phyloP scores from a whole-genome alignment of 805 yeast species.

The Ogataea saltuana region DNA sequence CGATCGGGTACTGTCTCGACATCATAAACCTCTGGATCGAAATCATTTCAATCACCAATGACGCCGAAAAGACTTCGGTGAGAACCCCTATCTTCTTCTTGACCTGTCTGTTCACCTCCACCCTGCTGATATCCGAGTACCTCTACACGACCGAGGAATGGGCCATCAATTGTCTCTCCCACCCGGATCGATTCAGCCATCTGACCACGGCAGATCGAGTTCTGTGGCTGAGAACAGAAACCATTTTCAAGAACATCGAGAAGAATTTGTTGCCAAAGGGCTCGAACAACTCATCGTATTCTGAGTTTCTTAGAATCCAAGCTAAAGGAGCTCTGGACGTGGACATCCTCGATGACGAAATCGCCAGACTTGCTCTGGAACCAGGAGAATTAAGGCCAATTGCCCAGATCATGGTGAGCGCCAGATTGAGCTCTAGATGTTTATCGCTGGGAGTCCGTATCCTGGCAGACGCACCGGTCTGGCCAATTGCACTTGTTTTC shows the following conservation, averaged over 20 bases:
- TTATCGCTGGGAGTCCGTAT: constrained; percentile 73
- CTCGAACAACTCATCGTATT: constrained; percentile 51
- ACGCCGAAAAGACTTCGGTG: constrained; percentile 65
- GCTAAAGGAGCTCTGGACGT: constrained; percentile 62
- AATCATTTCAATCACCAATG: constrained; percentile 62
- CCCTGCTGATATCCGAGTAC: constrained; percentile 63
- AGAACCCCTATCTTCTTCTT: constrained; percentile 77
- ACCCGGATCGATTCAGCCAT: constrained; percentile 22
- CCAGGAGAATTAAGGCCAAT: constrained; percentile 48
- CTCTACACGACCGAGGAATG: constrained; percentile 56
- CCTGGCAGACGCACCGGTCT: constrained; percentile 80
- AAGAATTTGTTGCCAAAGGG: constrained; percentile 53
- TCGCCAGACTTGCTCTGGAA: constrained; percentile 48
- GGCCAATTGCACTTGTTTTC: constrained; percentile 79
- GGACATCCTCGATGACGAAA: constrained; percentile 47
- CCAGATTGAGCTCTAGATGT: constrained; percentile 55
- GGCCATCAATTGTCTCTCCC: constrained; percentile 40
- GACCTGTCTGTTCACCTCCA: constrained; percentile 65
- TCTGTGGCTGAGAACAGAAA: constrained; percentile 65
- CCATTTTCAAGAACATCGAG: constrained; percentile 60
- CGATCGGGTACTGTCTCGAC: constrained; percentile 56
- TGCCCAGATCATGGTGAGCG: constrained; percentile 46
- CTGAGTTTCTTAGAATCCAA: constrained; percentile 58
- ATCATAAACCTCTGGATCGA: constrained; percentile 72
- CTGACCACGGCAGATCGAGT: constrained; percentile 50